Evolutionary conservation across 2,329 filamentous ascomycete species (phyloP).

Genomic region (Lithohypha guttulata): DNA sequence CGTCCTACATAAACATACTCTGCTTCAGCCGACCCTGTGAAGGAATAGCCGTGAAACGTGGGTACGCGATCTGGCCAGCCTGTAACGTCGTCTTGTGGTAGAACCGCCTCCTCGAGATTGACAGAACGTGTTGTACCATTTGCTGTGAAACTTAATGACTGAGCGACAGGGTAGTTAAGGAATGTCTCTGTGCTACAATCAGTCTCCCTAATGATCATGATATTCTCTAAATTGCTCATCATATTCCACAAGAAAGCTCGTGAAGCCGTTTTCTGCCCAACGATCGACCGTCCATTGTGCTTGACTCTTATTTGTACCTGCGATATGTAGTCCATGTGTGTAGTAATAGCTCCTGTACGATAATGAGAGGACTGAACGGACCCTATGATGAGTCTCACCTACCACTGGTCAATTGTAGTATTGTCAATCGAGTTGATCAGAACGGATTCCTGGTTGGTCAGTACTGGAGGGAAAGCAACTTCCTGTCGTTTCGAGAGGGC

Average conservation of each 20-base stretch:
- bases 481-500: constrained; percentile 19
- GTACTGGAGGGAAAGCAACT: constrained; percentile 19
- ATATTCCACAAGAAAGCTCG: constrained; percentile 21
- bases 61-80: constrained; percentile 29
- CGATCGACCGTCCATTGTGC: constrained; percentile 26
- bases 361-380: too few relatives aligned
- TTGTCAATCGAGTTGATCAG: constrained; percentile 24
- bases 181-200: constrained; percentile 17
- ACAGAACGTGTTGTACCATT: constrained; percentile 20
- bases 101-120: constrained; percentile 19
- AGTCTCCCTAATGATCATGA: background rate
- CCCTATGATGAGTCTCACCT: too few relatives aligned
- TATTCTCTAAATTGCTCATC: constrained; percentile 5
- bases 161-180: constrained; percentile 25
- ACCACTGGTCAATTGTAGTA: constrained; percentile 23
- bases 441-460: constrained; percentile 23
- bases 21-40: constrained; percentile 35
- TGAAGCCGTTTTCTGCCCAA: constrained; percentile 24
- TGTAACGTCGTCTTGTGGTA: constrained; percentile 20
- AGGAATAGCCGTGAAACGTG: constrained; percentile 40
- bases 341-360: constrained; percentile 21
- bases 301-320: constrained; percentile 24
- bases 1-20: constrained; percentile 39
- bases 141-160: constrained; percentile 19
- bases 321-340: constrained; percentile 25